A percentile compares a stretch with the other conserved stretches of the same genome.
Conservation (phyloP, 1,284 basidiomycete species). For the Pyrrhoderma lamaoense region DNA sequence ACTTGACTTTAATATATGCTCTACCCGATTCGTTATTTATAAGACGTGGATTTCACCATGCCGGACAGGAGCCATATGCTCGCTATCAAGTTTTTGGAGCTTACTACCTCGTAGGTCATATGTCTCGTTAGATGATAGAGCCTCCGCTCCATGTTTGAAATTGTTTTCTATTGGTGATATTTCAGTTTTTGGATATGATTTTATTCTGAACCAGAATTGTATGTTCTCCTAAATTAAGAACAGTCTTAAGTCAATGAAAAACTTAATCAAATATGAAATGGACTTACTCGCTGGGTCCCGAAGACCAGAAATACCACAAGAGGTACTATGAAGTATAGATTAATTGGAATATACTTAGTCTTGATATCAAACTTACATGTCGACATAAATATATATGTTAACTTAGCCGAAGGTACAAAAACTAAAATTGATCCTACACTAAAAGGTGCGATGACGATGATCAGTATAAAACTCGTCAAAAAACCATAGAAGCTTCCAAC, state of each 20-base stretch:
- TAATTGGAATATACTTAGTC: not conserved
- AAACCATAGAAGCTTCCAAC: not conserved
- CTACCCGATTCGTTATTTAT: no score
- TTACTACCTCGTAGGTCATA: no score
- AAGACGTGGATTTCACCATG: no score
- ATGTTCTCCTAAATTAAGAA: conserved; percentile 10
- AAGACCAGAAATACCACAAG: conserved; percentile 15
- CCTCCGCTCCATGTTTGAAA: conserved; percentile 5
- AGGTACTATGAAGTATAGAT: conserved; percentile 8
- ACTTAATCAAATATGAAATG: not conserved
- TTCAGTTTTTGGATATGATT: not conserved
- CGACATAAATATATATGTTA: conserved; percentile 13
- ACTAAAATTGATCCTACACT: conserved; percentile 13
- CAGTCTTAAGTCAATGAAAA: not conserved
- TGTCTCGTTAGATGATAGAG: no score
- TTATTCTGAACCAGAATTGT: conserved; percentile 8
- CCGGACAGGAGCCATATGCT: no score
- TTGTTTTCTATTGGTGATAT: not conserved
- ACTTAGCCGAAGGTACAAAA: conserved; percentile 3
- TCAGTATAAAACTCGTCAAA: no score
- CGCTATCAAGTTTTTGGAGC: no score
- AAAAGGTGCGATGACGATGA: not conserved
- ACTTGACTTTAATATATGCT: no score
- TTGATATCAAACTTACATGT: conserved; percentile 10
- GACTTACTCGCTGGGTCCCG: conserved; percentile 14